A percentile compares a stretch with the other conserved stretches of the same genome.
phyloP scores from a whole-genome alignment of 2,329 filamentous ascomycete genomes.

The Metarhizium guizhouense region DNA sequence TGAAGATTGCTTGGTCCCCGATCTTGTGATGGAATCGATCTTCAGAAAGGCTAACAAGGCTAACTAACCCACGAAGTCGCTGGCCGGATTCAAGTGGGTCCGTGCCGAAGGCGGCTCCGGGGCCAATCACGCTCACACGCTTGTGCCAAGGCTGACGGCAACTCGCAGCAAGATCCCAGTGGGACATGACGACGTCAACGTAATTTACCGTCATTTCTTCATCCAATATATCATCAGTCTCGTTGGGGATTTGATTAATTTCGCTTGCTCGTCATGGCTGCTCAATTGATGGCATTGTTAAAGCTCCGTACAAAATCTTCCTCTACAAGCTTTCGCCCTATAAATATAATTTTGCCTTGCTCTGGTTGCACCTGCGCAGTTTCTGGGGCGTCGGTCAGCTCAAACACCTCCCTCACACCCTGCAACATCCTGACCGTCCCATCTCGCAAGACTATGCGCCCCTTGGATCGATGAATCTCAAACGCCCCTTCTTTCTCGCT shows the following conservation, averaged over 20 bases:
- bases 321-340: conserved; percentile 46
- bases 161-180: background rate
- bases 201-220: no score
- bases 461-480: conserved; percentile 85
- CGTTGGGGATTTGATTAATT: background rate
- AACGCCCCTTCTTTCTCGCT: conserved; percentile 36
- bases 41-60: conserved; percentile 17
- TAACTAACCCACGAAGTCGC: conserved; percentile 14
- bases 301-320: conserved; percentile 43
- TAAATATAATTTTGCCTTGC: conserved; percentile 53
- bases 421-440: conserved; percentile 72
- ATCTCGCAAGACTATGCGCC: conserved; percentile 56
- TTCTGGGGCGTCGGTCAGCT: conserved; percentile 61
- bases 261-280: background rate
- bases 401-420: conserved; percentile 88
- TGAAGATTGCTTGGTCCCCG: background rate
- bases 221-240: background rate
- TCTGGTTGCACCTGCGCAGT: conserved; percentile 18
- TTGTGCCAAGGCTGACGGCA: conserved; percentile 13
- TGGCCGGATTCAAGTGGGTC: conserved; percentile 31
- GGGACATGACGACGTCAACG: no score
- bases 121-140: conserved; percentile 17
- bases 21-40: conserved; percentile 4
- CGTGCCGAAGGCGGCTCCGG: conserved; percentile 20
- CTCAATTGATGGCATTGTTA: conserved; percentile 15